Base-by-base conservation (phyloP, 768 basidiomycete genomes). In the Rhizopogon sp. region DNA sequence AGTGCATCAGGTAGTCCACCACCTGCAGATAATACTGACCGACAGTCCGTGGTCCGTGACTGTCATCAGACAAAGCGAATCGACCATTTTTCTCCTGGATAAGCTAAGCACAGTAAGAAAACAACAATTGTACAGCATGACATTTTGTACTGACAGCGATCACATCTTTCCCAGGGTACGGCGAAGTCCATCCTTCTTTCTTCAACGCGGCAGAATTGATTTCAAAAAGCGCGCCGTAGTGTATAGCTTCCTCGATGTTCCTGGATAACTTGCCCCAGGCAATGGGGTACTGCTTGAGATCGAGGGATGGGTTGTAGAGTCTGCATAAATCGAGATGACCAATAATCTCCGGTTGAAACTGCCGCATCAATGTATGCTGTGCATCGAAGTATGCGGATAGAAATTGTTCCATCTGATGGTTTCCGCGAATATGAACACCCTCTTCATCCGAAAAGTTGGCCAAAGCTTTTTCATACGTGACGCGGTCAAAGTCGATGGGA, bases 301-400 rank as follows among this genome's bases (percentile, higher is more conserved):
- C 67, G 53, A 89, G 66, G 17, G 70, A 57, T 3, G 95, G 93
- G 22, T 76, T 76, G 76, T 90, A 98, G 8, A 99, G 79, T 1
- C 93, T 81, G 68, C 92, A 95, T 0, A 98, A 80, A 72, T 98
- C 96, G 60, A 98, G 76, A 71, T 99, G 97, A 1, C 93, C 97
- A 51, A 99, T 78, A 47, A 98, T 76, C 68, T 95, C 92, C 16
- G 97, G 97, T 52, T 78, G 81, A 68, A 90, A 84, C 25, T 80
- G 79, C 45, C 73, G 64, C 40, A 98, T 58, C 44, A 99, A 71
- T 42, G 79, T 74, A 68, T 80, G 84, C 62, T 99, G 97, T 9
- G 85, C 81, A 65, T 98, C 93, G 58, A 98, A 87, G 73, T 98
- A 99, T 10, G 77, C 68, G 11, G 71, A 76, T 4, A 90, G 74